Base-by-base conservation (phyloP, 2,329 filamentous ascomycete species). In the Colletotrichum sp. region DNA sequence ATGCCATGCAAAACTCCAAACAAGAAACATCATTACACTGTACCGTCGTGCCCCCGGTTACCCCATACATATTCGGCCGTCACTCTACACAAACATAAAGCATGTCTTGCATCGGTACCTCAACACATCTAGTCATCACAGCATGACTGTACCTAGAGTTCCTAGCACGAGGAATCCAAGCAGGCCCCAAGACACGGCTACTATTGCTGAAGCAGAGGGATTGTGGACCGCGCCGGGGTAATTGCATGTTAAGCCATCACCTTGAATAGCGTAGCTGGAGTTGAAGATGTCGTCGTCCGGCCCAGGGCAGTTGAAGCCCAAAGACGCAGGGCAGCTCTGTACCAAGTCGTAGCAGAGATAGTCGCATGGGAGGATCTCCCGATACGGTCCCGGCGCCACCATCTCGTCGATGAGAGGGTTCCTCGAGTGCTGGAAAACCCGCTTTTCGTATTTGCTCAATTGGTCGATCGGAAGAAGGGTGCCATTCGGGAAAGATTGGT, bases 281-380 rank as follows among this genome's bases (percentile, higher is more conserved):
- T 85, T 82, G 80, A 88, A 90, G 8, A 79, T 79, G 4, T 80
- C 81, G 2, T 85, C 84, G 24, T 81, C 76, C 4, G 72, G 69
- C 26, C 65, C 66, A 4, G 97, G 96, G 85, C 97, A 99, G 2
- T 83, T 86, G 80, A 99, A 98, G 1, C 89, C 88, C 79, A 99
- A 87, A 1, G 89, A 85, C 1, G 95, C 90, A 0, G 97, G 96
- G 85, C 97, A 99, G 81, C 91, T 95, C 85, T 94, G 93, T 13
- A 98, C 95, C 2, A 99, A 89, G 70, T 93, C 92, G 82, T 96
- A 97, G 86, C 97, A 99, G 67, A 98, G 86, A 78, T 98, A 94
- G 76, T 95, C 91, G 81, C 96, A 99, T 0, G 97, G 97, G 10
- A 98, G 87, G 24, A 99, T 88, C 86, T 99, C 97, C 82, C 96